Percentiles rank a stretch among this genome's conserved stretches.
These are phyloP conservation scores for Ogataea siamensis DNA, from an alignment of 805 yeast species.

Conservation along the genomic window DNA sequence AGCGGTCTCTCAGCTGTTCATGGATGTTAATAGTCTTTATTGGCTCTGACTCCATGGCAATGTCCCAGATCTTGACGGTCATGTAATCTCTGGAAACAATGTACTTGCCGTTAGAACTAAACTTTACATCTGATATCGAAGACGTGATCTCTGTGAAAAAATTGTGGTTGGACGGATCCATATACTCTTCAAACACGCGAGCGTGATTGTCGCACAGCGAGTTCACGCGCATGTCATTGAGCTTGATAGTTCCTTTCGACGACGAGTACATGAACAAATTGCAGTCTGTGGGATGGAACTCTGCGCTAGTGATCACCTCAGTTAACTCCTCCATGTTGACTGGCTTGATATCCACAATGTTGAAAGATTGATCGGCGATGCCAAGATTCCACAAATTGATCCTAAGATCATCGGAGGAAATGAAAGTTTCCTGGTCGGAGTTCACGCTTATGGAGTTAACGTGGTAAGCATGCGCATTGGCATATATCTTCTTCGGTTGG, in stretches of 20 bases:
- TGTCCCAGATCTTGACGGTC: conserved; percentile 98
- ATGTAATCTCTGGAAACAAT: conserved; percentile 96
- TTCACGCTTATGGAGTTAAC: conserved; percentile 93
- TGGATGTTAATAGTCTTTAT: conserved; percentile 92
- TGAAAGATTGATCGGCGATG: conserved; percentile 91
- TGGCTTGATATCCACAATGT: conserved; percentile 97
- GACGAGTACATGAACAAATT: conserved; percentile 93
- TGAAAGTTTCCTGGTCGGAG: conserved; percentile 93
- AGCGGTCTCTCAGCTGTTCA: conserved; percentile 86
- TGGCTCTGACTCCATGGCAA: conserved; percentile 95
- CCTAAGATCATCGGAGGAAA: conserved; percentile 90
- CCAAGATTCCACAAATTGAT: conserved; percentile 94
- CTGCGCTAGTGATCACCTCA: conserved; percentile 95
- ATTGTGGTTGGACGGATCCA: conserved; percentile 89
- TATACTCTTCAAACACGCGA: conserved; percentile 84
- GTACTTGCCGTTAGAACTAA: conserved; percentile 87
- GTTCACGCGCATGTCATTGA: conserved; percentile 94
- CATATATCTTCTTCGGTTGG: conserved; percentile 84
- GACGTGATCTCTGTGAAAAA: conserved; percentile 97
- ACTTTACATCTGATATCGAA: conserved; percentile 89
- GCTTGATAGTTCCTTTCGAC: conserved; percentile 91
- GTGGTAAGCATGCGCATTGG: conserved; percentile 98
- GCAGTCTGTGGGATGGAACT: conserved; percentile 91
- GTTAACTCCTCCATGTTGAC: conserved; percentile 98
- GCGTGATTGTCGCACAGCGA: conserved; percentile 92